Base-by-base conservation (phyloP, 2,329 filamentous ascomycete species). In the Penicillium glabrum region DNA sequence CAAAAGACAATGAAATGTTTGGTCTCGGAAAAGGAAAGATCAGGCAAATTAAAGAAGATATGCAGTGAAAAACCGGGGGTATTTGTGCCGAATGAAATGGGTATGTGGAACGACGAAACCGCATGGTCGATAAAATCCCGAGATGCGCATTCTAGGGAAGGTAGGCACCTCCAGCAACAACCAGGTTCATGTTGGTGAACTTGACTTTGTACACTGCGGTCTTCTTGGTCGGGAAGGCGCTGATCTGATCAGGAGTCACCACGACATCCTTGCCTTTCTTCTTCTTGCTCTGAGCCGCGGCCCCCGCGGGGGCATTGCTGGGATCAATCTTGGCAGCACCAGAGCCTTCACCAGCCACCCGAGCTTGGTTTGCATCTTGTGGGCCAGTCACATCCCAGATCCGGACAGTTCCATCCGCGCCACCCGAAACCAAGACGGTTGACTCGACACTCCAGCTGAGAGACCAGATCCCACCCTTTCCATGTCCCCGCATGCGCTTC, bases 151-250 rank as follows among this genome's bases (percentile, higher is more conserved):
- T 52, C 31, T 61, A 77, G 37, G 85, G 85, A 69, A 87, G 69
- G 74, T 86, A 88, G 37, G 83, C 84, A 41, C 93, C 91, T 46
- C 90, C 91, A 23, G 92, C 92, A 59, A 98, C 81, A 13, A 97
- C 89, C 63, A 98, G 76, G 72, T 99, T 99, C 91, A 96, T 97
- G 59, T 91, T 83, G 3, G 95, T 98, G 68, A 97, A 97, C 69
- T 89, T 86, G 53, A 96, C 93, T 76, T 93, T 95, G 75, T 96
- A 90, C 11, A 98, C 90, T 0, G 93, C 93, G 16, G 89, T 93
- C 78, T 96, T 96, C 83, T 99, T 99, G 4, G 95, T 98, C 0
- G 91, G 88, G 71, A 97, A 98, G 1, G 91, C 93, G 62, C 87
- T 91, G 76, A 99, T 96, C 76, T 98, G 95, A 70, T 99, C 95